These are phyloP conservation scores for Tetradesmus lagerheimii DNA, from an alignment of 139 green algal genomes.

Conservation along the genomic window DNA sequence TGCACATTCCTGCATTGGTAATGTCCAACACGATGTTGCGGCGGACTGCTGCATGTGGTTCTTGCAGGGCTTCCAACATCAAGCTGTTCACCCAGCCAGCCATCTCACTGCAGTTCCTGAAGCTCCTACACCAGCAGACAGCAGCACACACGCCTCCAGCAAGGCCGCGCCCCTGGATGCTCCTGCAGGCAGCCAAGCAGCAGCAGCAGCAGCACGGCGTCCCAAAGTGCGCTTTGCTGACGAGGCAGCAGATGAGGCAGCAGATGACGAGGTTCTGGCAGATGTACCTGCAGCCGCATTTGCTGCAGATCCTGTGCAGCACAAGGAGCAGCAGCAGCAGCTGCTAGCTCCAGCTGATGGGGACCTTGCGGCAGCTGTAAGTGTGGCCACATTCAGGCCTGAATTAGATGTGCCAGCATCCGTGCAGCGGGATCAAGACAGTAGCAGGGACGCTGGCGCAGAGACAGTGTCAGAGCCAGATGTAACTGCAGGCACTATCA, in stretches of 20 bases:
- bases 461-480: not conserved
- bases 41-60: not conserved
- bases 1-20: no score
- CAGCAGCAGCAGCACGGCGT: not conserved
- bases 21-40: not conserved
- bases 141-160: not conserved
- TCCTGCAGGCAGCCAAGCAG: not conserved
- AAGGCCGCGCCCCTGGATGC: not conserved
- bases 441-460: not conserved
- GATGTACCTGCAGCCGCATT: not conserved
- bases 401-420: not conserved
- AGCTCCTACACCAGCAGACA: no score
- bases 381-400: no score
- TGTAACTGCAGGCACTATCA: not conserved
- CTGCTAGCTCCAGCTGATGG: not conserved
- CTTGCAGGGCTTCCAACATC: not conserved
- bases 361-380: not conserved
- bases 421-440: not conserved
- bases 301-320: not conserved
- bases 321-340: not conserved
- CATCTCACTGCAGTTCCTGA: not conserved
- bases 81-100: not conserved
- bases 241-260: not conserved
- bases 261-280: not conserved
- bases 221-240: not conserved